Evolutionary conservation across 2,329 filamentous ascomycete species (phyloP).

Genomic region (Xylaria sp.): DNA sequence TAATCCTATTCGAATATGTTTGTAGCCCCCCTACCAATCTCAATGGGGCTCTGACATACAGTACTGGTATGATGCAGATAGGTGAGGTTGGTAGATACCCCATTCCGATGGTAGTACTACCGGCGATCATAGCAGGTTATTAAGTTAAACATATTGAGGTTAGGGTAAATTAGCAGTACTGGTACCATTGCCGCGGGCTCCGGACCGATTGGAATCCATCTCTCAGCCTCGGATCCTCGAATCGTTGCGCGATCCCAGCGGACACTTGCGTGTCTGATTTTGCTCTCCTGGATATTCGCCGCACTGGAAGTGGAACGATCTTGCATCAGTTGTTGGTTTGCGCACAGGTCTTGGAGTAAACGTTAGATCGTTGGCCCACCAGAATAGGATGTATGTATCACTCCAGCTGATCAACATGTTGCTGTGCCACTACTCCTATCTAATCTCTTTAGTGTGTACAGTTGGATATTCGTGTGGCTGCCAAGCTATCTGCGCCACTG

Average conservation of each 20-base stretch:
- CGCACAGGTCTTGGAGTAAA: constrained; percentile 5
- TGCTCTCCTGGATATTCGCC: neutral
- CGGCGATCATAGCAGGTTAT: neutral
- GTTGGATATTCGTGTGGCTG: neutral
- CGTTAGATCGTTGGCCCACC: constrained; percentile 16
- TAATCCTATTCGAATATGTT: neutral
- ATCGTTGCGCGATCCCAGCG: neutral
- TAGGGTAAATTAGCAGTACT: neutral
- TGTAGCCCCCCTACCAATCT: neutral
- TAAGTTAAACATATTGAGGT: neutral
- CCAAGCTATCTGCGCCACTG: neutral
- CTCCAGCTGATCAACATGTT: neutral
- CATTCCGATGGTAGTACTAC: constrained; percentile 6
- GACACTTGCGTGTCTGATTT: neutral
- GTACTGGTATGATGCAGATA: neutral
- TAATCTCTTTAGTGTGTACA: neutral
- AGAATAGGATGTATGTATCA: constrained; percentile 5
- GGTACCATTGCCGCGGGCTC: neutral
- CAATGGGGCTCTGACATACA: neutral
- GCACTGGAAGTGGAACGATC: neutral
- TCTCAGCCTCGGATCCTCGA: neutral
- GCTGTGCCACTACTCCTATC: neutral
- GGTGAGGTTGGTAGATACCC: neutral
- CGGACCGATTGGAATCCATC: constrained; percentile 4
- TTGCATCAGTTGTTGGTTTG: neutral